A percentile compares a stretch with the other conserved stretches of the same genome.
phyloP scores from a whole-genome alignment of 2,329 filamentous ascomycete genomes.

The Teratosphaeria pseudoeucalypti region DNA sequence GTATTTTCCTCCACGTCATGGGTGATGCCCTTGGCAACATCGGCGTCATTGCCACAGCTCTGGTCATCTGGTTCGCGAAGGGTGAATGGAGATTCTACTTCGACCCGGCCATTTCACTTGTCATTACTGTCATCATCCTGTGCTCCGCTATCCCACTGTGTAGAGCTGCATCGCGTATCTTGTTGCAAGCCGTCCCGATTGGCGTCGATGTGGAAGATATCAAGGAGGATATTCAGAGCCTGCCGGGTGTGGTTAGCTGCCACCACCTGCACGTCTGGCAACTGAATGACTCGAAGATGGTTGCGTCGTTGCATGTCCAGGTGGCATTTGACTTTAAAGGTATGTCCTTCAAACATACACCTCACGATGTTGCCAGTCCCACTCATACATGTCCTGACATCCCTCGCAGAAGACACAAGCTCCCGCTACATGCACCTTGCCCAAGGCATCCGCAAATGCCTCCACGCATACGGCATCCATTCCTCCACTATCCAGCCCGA shows the following conservation, averaged over 20 bases:
- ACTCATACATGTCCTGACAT: not conserved
- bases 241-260: slow-evolving; percentile 79
- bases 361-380: not conserved
- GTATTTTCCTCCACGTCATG: slow-evolving; percentile 59
- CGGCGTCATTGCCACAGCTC: slow-evolving; percentile 70
- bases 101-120: slow-evolving; percentile 81
- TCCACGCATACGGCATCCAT: slow-evolving; percentile 94
- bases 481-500: slow-evolving; percentile 96
- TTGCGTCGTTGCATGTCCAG: slow-evolving; percentile 88
- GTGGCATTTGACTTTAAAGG: slow-evolving; percentile 83
- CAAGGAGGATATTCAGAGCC: slow-evolving; percentile 75
- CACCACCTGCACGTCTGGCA: slow-evolving; percentile 99
- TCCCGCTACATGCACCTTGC: slow-evolving; percentile 85
- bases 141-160: slow-evolving; percentile 69
- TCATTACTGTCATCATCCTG: slow-evolving; percentile 74
- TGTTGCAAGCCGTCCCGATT: slow-evolving; percentile 86
- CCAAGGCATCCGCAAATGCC: slow-evolving; percentile 68
- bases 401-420: slow-evolving; percentile 64
- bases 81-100: slow-evolving; percentile 77
- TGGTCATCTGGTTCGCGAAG: slow-evolving; percentile 83
- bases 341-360: slow-evolving; percentile 29
- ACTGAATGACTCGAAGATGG: slow-evolving; percentile 84
- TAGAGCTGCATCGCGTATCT: slow-evolving; percentile 70
- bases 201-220: slow-evolving; percentile 84
- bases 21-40: slow-evolving; percentile 80